Evolutionary conservation across 257 asterid genomes (phyloP), one percentile per base, ranked within the genome.

Genomic region (Penstemon barbatus): DNA sequence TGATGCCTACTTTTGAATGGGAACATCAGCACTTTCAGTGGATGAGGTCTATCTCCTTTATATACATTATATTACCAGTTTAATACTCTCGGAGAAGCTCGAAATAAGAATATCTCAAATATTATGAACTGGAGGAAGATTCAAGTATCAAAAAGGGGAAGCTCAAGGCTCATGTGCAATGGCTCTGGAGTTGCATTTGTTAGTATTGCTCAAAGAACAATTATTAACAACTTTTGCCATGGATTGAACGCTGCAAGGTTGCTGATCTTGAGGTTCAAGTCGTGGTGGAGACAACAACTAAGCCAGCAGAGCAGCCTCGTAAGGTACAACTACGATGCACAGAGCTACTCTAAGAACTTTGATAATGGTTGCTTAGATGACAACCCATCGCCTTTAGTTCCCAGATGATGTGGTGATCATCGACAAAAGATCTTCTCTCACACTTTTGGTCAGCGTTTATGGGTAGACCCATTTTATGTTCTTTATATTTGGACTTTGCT

Each of bases 281-380:
- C 80, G 15, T 67, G 45, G 46, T 80, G 76, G 82, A 86, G 60
- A 70, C 77, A 68, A 37, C 71, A 72, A 38, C 13, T 77, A 13
- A 71, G 61, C 70, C 69, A 71, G 77, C 60, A 72, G 59, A 74
- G 78, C 52, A 65, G 74, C 57, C 43, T 33, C 25, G 56, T 44
- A n/a, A 56, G 79, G 67, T 81, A 71, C 75, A 81, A 62, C 65
- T 86, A 86, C 25, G 89, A 83, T 56, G 78, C 86, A 46, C 70
- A 69, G 42, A 86, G 89, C 66, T 86, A 86, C 73, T 78, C 76
- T 57, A 81, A 74, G 65, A 86, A 83, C 80, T 86, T 83, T 50
- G 92, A 86, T 56, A 82, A 81, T 42, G 92, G 87, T 40, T 63
- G 74, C 33, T 74, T 62, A 10, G 64, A 71, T 49, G 85, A 80